phyloP scores from a whole-genome alignment of 768 basidiomycete genomes.

The Rhodotorula babjevae region DNA sequence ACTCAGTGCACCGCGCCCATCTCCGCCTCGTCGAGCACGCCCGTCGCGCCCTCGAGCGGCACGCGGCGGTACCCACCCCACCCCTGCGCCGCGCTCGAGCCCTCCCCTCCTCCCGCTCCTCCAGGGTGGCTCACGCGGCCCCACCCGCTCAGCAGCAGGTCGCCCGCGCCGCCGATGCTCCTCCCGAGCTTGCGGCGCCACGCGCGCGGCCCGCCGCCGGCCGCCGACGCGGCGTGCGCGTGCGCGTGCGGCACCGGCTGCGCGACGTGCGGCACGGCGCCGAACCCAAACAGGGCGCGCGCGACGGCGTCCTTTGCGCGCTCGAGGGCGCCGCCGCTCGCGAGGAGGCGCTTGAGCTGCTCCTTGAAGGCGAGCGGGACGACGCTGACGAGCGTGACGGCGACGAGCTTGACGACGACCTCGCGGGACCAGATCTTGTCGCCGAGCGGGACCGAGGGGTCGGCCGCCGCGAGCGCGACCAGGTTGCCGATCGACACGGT shows the following conservation, averaged over 20 bases:
- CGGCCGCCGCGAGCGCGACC: constrained; percentile 38
- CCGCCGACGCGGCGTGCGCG: neutral
- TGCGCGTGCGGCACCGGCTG: neutral
- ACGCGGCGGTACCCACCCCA: constrained; percentile 19
- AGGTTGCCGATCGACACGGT: constrained; percentile 42
- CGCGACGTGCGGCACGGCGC: neutral
- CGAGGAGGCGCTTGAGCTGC: constrained; percentile 27
- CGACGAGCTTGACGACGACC: constrained; percentile 40
- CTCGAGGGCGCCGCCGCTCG: constrained; percentile 5
- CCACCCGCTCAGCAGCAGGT: constrained; percentile 7
- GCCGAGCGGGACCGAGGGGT: constrained; percentile 28
- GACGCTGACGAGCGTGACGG: constrained; percentile 40
- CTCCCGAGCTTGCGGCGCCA: constrained; percentile 25
- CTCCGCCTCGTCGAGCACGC: constrained; percentile 18
- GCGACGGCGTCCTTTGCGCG: neutral
- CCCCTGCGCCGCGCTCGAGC: too few species aligned
- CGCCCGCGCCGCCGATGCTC: constrained; percentile 26
- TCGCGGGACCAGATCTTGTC: constrained; percentile 42
- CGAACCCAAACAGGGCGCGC: constrained; percentile 23
- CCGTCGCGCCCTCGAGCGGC: neutral
- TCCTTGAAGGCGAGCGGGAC: constrained; percentile 42
- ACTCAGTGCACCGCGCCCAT: constrained; percentile 17
- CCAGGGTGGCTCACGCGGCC: neutral
- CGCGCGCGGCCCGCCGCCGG: neutral
- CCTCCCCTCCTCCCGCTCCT: neutral